Base-by-base conservation (phyloP, 2,329 filamentous ascomycete species). In the Pseudocercospora crystallina region DNA sequence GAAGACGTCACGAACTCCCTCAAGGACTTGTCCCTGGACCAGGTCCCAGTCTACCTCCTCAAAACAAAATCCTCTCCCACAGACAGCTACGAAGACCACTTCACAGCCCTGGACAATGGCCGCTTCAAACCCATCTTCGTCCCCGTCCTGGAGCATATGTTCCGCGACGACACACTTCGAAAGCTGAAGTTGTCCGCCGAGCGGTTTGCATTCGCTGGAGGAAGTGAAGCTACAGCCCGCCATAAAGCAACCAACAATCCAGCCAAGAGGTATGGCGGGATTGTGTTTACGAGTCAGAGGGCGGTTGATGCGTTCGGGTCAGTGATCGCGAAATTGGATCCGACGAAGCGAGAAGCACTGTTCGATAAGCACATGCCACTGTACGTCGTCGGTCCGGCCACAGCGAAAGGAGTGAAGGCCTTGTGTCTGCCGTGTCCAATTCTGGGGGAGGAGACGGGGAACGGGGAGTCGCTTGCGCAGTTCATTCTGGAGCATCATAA, bases 261-360 rank as follows among this genome's bases (percentile, higher is more conserved):
- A 7, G 64, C 62, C 11, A 68, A 69, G 47, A 65, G 71, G 11
- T 92, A 89, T 63, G 87, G 87, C 5, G 89, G 87, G n/a, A 72
- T 92, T 51, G 84, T 94, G 43, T 92, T 94, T 65, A 94, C 89
- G 1, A 91, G 87, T 7, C 89, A 94, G 67, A 80, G 89, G 42
- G 87, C 89, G 1, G 89, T 94, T 2, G 89, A 94, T 66, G 87
- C 86, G 0, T 90, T 94, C 62, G 73, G 81, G 3, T 74, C 79
- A 39, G 71, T 89, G 8, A 77, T 90, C 0, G 71, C 78, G 11
- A 79, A 82, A 30, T 73, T 80, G 17, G 58, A 63, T 39, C 59
- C 63, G 5, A 42, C 48, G 17, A 64, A 63, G 42, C 48, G 71
- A 10, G 62, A 69, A n/a, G 53, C 66, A 35, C 58, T 74, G 30